Evolutionary conservation across 768 basidiomycete genomes (phyloP).

Genomic region (Collybiopsis confluens): DNA sequence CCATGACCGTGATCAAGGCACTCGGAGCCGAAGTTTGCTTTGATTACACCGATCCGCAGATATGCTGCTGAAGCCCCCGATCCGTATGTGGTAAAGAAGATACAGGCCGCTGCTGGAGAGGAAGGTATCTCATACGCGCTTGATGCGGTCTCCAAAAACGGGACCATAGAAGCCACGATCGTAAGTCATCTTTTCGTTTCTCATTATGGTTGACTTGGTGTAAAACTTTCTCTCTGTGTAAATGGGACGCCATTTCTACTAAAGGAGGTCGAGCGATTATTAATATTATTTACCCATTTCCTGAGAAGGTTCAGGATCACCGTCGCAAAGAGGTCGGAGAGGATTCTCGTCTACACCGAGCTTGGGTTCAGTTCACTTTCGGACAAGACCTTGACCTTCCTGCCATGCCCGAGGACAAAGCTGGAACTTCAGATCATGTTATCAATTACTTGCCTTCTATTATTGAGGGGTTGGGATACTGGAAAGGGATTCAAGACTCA

Average conservation of each 20-base stretch:
- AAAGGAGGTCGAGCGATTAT: neutral
- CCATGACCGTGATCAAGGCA: neutral
- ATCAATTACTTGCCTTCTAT: neutral
- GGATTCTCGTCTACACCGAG: constrained; percentile 1
- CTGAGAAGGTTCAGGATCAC: neutral
- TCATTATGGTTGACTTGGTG: neutral
- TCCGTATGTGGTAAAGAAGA: constrained; percentile 1
- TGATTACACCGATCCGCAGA: neutral
- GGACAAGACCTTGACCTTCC: neutral
- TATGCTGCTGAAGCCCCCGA: too few relatives aligned
- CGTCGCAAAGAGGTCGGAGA: constrained; percentile 4
- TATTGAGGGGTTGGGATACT: neutral
- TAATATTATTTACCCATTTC: neutral
- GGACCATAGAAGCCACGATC: neutral
- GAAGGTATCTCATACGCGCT: too few relatives aligned
- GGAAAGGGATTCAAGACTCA: constrained; percentile 1
- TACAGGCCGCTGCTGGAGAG: constrained; percentile 4
- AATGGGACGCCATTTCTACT: neutral
- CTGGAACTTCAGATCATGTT: neutral
- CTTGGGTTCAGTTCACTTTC: neutral
- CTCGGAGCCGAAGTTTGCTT: neutral
- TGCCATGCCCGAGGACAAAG: constrained; percentile 1
- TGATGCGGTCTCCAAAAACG: neutral
- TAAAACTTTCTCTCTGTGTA: too few relatives aligned
- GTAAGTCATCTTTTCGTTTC: neutral